These are phyloP conservation scores for Lathyrus tuberosus DNA, from an alignment of 306 rosid species.

Conservation along the genomic window DNA sequence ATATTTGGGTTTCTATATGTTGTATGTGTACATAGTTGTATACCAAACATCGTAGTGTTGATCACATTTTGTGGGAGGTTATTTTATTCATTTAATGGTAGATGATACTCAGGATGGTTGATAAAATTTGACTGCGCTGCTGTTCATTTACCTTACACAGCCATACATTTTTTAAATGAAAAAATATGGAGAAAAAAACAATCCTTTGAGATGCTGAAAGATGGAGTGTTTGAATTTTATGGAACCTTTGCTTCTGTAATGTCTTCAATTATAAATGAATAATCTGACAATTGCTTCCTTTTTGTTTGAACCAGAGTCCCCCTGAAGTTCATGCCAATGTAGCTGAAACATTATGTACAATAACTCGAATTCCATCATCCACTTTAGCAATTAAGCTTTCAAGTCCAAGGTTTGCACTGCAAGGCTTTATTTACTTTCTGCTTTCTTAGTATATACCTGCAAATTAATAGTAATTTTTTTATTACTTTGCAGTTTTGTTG, in stretches of 20 bases:
- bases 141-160: conserved; percentile 30
- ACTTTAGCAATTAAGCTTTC: conserved; percentile 84
- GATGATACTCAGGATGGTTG: conserved; percentile 30
- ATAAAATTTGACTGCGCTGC: conserved; percentile 3
- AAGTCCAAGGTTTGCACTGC: conserved; percentile 80
- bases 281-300: conserved; percentile 24
- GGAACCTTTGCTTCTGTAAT: conserved; percentile 22
- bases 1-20: conserved; percentile 22
- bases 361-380: conserved; percentile 81
- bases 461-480: conserved; percentile 28
- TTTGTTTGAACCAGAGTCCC: conserved; percentile 60
- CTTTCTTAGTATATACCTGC: neutral
- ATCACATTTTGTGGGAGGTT: conserved; percentile 27
- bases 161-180: conserved; percentile 12
- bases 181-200: conserved; percentile 5
- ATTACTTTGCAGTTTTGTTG: conserved; percentile 70
- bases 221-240: conserved; percentile 10
- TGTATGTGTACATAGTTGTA: conserved; percentile 21
- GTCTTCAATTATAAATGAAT: conserved; percentile 18
- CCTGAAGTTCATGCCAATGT: conserved; percentile 97
- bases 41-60: conserved; percentile 10
- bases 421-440: conserved; percentile 8
- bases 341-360: conserved; percentile 90
- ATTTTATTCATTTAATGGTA: conserved; percentile 27
- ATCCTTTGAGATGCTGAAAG: conserved; percentile 10